These are phyloP conservation scores for Rhizoctonia solani DNA, from an alignment of 1,284 basidiomycete genomes.

Conservation along the genomic window DNA sequence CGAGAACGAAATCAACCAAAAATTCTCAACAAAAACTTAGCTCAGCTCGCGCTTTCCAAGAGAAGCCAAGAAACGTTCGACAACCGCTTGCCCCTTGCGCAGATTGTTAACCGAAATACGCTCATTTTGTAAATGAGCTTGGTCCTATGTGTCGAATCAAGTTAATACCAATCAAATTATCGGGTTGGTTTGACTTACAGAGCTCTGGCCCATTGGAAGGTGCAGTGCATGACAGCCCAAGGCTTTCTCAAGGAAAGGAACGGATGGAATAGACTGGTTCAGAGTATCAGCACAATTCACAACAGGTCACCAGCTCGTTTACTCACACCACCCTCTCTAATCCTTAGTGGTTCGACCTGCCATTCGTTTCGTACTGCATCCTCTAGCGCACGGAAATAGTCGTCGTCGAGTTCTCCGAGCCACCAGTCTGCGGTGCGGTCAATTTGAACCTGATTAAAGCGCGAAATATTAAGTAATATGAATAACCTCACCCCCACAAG, in stretches of 20 bases:
- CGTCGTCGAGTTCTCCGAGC: constrained; percentile 82
- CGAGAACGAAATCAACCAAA: neutral
- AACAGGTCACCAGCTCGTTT: neutral
- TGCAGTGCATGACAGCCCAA: constrained; percentile 84
- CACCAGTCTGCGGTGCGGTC: constrained; percentile 94
- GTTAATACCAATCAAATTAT: constrained; percentile 3
- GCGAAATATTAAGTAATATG: neutral
- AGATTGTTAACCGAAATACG: constrained; percentile 78
- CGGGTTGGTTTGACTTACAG: constrained; percentile 52
- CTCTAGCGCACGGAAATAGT: constrained; percentile 84
- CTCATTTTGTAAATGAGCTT: constrained; percentile 86
- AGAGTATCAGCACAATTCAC: constrained; percentile 36
- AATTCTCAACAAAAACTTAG: neutral
- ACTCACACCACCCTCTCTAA: constrained; percentile 90
- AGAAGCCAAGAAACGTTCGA: constrained; percentile 65
- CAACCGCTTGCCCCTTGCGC: constrained; percentile 70
- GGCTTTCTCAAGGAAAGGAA: constrained; percentile 91
- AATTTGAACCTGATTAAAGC: constrained; percentile 62
- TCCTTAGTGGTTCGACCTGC: constrained; percentile 81
- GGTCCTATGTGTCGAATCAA: constrained; percentile 57
- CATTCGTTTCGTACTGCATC: constrained; percentile 82
- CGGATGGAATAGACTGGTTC: constrained; percentile 83
- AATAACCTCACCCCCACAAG: too few species aligned
- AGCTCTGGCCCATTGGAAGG: constrained; percentile 85
- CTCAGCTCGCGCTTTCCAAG: neutral